phyloP scores from a whole-genome alignment of 192 early-diverging fungal species.

The Chytriomyces confervae region DNA sequence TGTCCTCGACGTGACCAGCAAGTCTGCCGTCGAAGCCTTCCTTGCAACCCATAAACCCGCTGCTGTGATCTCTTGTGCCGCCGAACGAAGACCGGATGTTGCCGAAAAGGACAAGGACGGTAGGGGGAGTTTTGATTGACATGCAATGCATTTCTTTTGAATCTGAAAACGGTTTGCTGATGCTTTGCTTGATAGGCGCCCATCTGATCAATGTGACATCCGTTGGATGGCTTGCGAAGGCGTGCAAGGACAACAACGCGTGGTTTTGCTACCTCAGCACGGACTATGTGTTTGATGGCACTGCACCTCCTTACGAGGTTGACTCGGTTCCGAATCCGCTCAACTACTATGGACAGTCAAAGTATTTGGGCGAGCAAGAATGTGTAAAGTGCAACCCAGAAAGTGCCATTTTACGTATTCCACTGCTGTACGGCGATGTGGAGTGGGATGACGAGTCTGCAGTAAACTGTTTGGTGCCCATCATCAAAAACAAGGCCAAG shows the following conservation, averaged over 20 bases:
- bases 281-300: constrained; percentile 95
- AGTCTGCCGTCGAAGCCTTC: constrained; percentile 56
- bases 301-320: constrained; percentile 75
- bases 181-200: neutral
- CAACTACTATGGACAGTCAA: constrained; percentile 84
- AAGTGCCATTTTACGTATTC: constrained; percentile 77
- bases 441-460: constrained; percentile 77
- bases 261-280: constrained; percentile 84
- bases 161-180: neutral
- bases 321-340: constrained; percentile 74
- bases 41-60: constrained; percentile 62
- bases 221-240: constrained; percentile 61
- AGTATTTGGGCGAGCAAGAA: constrained; percentile 75
- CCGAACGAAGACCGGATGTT: constrained; percentile 84
- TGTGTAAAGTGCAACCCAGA: constrained; percentile 58
- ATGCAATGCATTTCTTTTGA: neutral
- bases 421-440: constrained; percentile 74
- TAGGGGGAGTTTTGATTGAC: constrained; percentile 30
- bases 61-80: constrained; percentile 84
- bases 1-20: constrained; percentile 73
- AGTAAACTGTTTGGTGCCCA: constrained; percentile 73
- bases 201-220: constrained; percentile 71
- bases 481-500: constrained; percentile 59
- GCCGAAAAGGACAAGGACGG: constrained; percentile 70
- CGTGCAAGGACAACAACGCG: constrained; percentile 55